Percentiles rank a stretch among this genome's conserved stretches.
Evolutionary conservation across 345 rosid genomes (phyloP).

Genomic region (Syzygium oleosum): DNA sequence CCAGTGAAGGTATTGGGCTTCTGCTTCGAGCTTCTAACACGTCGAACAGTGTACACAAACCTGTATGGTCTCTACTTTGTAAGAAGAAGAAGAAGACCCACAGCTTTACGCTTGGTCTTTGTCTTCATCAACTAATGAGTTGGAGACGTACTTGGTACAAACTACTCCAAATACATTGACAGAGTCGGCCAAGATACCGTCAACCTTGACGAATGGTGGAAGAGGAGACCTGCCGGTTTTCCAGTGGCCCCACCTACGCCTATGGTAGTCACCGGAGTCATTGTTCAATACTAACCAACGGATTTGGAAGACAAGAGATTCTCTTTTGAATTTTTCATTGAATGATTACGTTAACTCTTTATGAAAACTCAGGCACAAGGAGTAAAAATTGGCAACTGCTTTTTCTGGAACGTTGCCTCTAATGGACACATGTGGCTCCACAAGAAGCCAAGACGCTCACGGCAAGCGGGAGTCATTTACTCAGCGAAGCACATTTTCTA

Average conservation of each 20-base stretch:
- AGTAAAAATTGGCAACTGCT: neutral
- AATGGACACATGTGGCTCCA: neutral
- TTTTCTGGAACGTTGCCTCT: neutral
- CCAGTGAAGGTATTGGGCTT: too few species aligned
- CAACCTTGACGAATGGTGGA: neutral
- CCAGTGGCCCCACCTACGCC: neutral
- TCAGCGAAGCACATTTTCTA: neutral
- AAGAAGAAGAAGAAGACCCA: neutral
- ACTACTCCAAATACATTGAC: neutral
- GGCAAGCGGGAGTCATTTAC: neutral
- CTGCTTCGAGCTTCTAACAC: too few species aligned
- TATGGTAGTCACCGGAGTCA: neutral
- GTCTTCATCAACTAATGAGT: neutral
- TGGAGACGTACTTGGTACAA: neutral
- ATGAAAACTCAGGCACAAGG: neutral
- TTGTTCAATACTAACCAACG: neutral
- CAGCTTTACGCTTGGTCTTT: neutral
- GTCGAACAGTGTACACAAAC: too few species aligned
- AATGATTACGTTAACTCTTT: too few species aligned
- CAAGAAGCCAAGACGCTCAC: neutral
- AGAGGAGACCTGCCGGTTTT: neutral
- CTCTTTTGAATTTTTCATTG: too few species aligned
- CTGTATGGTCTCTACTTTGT: neutral
- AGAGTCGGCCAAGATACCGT: neutral
- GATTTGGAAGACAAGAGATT: neutral